Conservation (phyloP, 257 asterid genomes). For the Solanum virginianum region DNA sequence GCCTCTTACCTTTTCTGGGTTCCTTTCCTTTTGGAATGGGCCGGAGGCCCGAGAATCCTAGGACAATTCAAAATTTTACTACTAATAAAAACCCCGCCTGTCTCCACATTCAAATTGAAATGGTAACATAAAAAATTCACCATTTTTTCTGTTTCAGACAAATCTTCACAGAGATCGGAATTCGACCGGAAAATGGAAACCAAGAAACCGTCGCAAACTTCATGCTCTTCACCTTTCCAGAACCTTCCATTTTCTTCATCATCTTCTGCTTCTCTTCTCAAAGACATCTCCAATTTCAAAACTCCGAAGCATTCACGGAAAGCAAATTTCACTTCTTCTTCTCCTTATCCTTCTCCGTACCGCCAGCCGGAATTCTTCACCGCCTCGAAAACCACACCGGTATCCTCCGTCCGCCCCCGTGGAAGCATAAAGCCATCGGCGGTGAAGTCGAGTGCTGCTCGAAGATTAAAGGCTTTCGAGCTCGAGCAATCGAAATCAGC, state of each 20-base stretch:
- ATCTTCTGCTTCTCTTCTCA: slow-evolving; percentile 33
- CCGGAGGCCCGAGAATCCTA: background rate
- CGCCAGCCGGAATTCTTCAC: slow-evolving; percentile 44
- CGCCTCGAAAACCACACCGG: slow-evolving; percentile 47
- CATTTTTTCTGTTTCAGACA: background rate
- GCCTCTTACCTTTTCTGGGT: background rate
- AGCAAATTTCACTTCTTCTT: slow-evolving; percentile 9
- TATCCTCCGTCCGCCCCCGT: slow-evolving; percentile 23
- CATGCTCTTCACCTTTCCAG: slow-evolving; percentile 29
- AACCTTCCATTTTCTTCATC: slow-evolving; percentile 23
- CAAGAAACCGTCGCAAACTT: background rate
- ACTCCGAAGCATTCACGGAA: slow-evolving; percentile 42
- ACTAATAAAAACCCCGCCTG: background rate
- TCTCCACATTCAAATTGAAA: background rate
- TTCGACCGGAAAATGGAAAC: background rate
- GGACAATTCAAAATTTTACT: background rate
- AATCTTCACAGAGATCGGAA: background rate
- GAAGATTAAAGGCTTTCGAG: slow-evolving; percentile 68
- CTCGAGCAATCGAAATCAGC: slow-evolving; percentile 79
- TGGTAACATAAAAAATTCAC: background rate
- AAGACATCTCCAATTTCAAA: slow-evolving; percentile 58
- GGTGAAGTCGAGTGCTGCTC: slow-evolving; percentile 43
- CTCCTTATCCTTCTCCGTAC: slow-evolving; percentile 16
- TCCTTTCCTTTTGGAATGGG: background rate
- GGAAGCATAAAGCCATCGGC: slow-evolving; percentile 24